Evolutionary conservation across 106 monocot genomes (phyloP).

Genomic region (Ottelia alismoides): DNA sequence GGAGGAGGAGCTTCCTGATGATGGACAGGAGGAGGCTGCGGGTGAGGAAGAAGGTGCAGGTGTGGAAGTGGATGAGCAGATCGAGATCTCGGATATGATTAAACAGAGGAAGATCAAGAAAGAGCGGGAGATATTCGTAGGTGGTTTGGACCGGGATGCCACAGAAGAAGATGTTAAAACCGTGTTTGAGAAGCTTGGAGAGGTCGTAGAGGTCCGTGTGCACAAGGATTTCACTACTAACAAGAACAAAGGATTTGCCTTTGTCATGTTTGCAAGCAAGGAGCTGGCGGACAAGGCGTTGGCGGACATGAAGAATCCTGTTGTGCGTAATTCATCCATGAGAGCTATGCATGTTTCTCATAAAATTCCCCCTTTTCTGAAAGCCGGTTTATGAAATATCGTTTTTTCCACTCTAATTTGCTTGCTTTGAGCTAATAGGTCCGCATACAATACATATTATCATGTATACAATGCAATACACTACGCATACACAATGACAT

Average conservation of each 20-base stretch:
- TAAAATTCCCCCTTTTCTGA: background rate
- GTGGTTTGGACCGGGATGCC: conserved; percentile 55
- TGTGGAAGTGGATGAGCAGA: conserved; percentile 33
- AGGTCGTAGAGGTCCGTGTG: conserved; percentile 45
- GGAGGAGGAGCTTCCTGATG: background rate
- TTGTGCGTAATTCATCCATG: conserved; percentile 17
- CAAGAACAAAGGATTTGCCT: conserved; percentile 70
- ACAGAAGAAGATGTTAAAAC: conserved; percentile 49
- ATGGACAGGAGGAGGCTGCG: background rate
- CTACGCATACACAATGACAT: background rate
- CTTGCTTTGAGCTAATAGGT: too few species aligned
- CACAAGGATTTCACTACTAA: conserved; percentile 45
- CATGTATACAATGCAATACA: too few species aligned
- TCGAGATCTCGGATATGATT: conserved; percentile 48
- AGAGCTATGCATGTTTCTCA: too few species aligned
- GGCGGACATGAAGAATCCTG: conserved; percentile 38
- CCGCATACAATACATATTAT: too few species aligned
- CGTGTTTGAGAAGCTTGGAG: conserved; percentile 43
- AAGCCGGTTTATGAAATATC: background rate
- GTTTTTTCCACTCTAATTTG: background rate
- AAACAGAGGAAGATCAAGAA: conserved; percentile 50
- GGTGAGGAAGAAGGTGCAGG: background rate
- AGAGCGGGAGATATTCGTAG: conserved; percentile 61
- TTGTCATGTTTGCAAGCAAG: conserved; percentile 52
- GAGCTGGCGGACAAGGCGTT: conserved; percentile 32